A percentile compares a stretch with the other conserved stretches of the same genome.
Evolutionary conservation across 352 stramenopile species (phyloP).

Genomic region (Pythium pyrilobum): DNA sequence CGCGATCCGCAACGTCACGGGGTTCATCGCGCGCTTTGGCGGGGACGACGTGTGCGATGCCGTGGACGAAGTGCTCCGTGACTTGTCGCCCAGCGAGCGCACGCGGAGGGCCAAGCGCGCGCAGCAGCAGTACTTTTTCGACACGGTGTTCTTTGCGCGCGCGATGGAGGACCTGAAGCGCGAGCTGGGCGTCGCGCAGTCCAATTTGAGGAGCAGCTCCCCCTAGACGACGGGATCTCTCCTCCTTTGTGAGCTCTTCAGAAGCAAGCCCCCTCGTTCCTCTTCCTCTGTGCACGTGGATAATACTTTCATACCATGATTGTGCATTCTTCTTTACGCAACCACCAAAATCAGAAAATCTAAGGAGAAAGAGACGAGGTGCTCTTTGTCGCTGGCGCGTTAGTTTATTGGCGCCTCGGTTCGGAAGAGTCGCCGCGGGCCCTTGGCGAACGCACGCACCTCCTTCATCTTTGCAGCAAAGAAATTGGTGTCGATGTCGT

Average conservation of each 20-base stretch:
- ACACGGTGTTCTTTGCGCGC: conserved; percentile 59
- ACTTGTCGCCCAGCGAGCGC: conserved; percentile 28
- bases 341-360: neutral
- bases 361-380: too few species aligned
- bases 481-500: conserved; percentile 60
- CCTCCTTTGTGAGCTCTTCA: too few species aligned
- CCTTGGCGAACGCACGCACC: conserved; percentile 19
- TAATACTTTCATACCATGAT: neutral
- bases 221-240: neutral
- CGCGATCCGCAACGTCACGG: conserved; percentile 27
- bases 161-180: conserved; percentile 39
- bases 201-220: conserved; percentile 5
- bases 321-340: neutral
- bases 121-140: conserved; percentile 51
- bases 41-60: conserved; percentile 34
- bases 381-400: too few species aligned
- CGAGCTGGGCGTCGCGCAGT: neutral
- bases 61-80: conserved; percentile 29
- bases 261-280: too few species aligned
- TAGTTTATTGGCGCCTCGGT: neutral
- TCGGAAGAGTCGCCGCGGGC: conserved; percentile 12
- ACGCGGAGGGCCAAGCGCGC: conserved; percentile 25
- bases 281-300: too few species aligned
- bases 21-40: conserved; percentile 36
- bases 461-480: conserved; percentile 59